A percentile compares a stretch with the other conserved stretches of the same genome.
Evolutionary conservation across 2,329 filamentous ascomycete genomes (phyloP).

Genomic region (Pyrenophora tritici-repentis): DNA sequence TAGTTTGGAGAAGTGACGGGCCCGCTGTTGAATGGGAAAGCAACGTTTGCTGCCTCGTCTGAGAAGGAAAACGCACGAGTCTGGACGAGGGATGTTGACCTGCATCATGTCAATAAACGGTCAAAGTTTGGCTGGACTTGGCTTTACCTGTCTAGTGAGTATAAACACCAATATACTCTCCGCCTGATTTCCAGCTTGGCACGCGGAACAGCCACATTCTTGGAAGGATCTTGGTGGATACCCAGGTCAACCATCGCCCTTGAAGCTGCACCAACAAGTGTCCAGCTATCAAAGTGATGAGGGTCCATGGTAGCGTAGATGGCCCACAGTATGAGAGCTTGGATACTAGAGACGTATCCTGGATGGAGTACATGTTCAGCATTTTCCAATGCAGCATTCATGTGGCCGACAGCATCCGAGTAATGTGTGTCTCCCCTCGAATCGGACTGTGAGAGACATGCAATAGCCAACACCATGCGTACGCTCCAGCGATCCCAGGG

Average conservation of each 20-base stretch:
- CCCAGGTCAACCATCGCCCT: conserved; percentile 87
- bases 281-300: conserved; percentile 91
- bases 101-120: conserved; percentile 37
- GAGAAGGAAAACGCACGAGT: conserved; percentile 91
- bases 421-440: conserved; percentile 67
- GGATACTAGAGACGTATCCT: conserved; percentile 82
- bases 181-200: conserved; percentile 76
- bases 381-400: conserved; percentile 71
- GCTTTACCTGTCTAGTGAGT: conserved; percentile 78
- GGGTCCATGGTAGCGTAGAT: conserved; percentile 91
- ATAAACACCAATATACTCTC: conserved; percentile 87
- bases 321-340: conserved; percentile 82
- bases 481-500: conserved; percentile 81
- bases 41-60: conserved; percentile 82
- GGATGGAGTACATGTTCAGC: conserved; percentile 84
- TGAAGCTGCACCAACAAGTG: conserved; percentile 86
- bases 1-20: conserved; percentile 45
- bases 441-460: conserved; percentile 74
- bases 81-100: conserved; percentile 86
- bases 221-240: conserved; percentile 86
- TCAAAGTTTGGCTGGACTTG: too few species aligned
- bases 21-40: conserved; percentile 64
- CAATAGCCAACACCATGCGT: conserved; percentile 87
- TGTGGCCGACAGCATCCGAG: conserved; percentile 63
- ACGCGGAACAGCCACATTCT: conserved; percentile 69